phyloP scores from a whole-genome alignment of 768 basidiomycete species.

The Saitozyma podzolica region DNA sequence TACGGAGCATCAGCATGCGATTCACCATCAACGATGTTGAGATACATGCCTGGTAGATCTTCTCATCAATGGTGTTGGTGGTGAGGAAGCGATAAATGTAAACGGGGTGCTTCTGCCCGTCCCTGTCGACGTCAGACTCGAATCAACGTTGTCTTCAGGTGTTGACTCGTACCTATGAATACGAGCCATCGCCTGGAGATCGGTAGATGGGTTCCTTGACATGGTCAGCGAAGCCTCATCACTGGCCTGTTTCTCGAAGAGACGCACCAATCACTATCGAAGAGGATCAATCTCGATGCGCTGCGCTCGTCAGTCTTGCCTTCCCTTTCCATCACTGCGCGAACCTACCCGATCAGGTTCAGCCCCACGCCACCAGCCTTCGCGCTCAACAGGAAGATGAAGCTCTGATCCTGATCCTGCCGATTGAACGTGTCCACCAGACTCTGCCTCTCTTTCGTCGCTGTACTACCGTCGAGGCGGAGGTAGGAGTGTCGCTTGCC shows the following conservation, averaged over 20 bases:
- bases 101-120: constrained; percentile 89
- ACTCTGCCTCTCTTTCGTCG: constrained; percentile 56
- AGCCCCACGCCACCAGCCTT: constrained; percentile 96
- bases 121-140: constrained; percentile 57
- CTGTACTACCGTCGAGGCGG: constrained; percentile 76
- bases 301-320: constrained; percentile 56
- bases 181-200: constrained; percentile 95
- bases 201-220: constrained; percentile 56
- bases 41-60: constrained; percentile 44
- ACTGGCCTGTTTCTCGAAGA: too few species aligned
- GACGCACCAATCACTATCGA: constrained; percentile 52
- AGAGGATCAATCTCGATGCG: constrained; percentile 73
- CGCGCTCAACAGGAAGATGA: constrained; percentile 86
- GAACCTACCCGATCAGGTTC: constrained; percentile 58
- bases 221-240: background rate
- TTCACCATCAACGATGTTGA: constrained; percentile 9
- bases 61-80: constrained; percentile 77
- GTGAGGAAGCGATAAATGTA: constrained; percentile 61
- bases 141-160: background rate
- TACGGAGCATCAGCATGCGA: constrained; percentile 54
- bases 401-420: constrained; percentile 65
- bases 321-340: background rate
- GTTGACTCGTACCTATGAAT: constrained; percentile 70
- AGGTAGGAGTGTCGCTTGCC: constrained; percentile 72
- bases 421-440: constrained; percentile 87